Percentiles rank a stretch among this genome's conserved stretches.
phyloP scores from a whole-genome alignment of 306 rosid species.

The Morella rubra region DNA sequence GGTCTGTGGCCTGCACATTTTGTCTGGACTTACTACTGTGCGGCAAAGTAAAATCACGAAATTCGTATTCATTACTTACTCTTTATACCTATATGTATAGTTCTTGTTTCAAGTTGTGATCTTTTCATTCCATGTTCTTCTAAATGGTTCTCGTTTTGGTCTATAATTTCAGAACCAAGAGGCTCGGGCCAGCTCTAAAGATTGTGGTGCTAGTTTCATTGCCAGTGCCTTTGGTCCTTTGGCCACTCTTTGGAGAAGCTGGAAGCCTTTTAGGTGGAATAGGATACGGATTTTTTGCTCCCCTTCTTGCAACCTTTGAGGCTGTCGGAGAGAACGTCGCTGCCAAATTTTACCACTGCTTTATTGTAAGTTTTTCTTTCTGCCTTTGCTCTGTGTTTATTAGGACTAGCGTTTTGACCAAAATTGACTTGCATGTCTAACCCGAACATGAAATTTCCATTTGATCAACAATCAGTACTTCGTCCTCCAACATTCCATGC shows the following conservation, averaged over 20 bases:
- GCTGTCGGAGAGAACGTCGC: conserved; percentile 50
- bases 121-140: background rate
- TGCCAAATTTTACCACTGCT: conserved; percentile 60
- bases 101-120: background rate
- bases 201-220: conserved; percentile 46
- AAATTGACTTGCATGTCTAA: background rate
- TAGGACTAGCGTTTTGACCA: background rate
- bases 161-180: conserved; percentile 57
- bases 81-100: too few species aligned
- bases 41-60: conserved; percentile 44
- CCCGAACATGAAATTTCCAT: background rate
- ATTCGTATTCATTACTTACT: background rate
- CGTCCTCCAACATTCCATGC: too few species aligned
- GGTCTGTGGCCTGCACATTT: conserved; percentile 81
- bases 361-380: conserved; percentile 47
- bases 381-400: conserved; percentile 15
- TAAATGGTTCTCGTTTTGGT: conserved; percentile 1
- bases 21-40: conserved; percentile 67
- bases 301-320: conserved; percentile 78
- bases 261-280: conserved; percentile 75
- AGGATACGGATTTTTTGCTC: conserved; percentile 74
- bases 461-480: too few species aligned
- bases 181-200: conserved; percentile 63
- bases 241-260: conserved; percentile 57
- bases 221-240: conserved; percentile 62